Evolutionary conservation across 1,284 basidiomycete genomes (phyloP), one percentile per base, ranked within the genome.

Genomic region (Cryptococcus sp.): DNA sequence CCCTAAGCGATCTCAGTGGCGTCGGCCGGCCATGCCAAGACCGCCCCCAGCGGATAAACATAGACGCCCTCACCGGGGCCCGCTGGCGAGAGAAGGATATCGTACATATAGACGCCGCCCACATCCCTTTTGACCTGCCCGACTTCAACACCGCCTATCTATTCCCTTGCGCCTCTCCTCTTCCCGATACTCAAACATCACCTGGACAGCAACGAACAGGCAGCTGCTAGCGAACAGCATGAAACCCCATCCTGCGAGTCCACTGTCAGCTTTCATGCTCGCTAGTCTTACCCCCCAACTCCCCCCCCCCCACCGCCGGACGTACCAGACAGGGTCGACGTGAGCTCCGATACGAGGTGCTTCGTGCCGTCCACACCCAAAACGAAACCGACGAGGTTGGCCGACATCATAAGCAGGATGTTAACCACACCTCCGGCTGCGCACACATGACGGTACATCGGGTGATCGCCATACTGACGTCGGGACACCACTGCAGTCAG

Each of bases 311-410:
- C n/a, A n/a, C n/a, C n/a, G n/a, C n/a, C n/a, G n/a, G 12, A 23
- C 77, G 56, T 60, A 85, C 91, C 93, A 71, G 83, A 78, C 68
- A 79, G 79, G 24, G 83, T 87, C 1, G 84, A 84, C 39, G 86
- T 75, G 33, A 98, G 76, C 72, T 89, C 80, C 4, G 77, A 62
- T 12, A 85, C 72, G 74, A 98, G 84, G 70, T 89, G 87, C 55
- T 79, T 75, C 49, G 88, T 83, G 0, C 93, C 94, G 12, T 97
- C 91, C 0, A 85, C 79, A 2, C 95, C 95, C 43, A 98, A 82
- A 13, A 93, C 94, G 70, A 99, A 98, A 0, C 96, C 95, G 2
- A 98, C 87, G 5, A 98, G 82, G 72, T 99, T 98, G 36, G 92
- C 95, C 0, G 82, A 76, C 84, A 94, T 88, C 91, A 98, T 91